Evolutionary conservation across 2,329 filamentous ascomycete species (phyloP).

Genomic region (Fusarium humuli): DNA sequence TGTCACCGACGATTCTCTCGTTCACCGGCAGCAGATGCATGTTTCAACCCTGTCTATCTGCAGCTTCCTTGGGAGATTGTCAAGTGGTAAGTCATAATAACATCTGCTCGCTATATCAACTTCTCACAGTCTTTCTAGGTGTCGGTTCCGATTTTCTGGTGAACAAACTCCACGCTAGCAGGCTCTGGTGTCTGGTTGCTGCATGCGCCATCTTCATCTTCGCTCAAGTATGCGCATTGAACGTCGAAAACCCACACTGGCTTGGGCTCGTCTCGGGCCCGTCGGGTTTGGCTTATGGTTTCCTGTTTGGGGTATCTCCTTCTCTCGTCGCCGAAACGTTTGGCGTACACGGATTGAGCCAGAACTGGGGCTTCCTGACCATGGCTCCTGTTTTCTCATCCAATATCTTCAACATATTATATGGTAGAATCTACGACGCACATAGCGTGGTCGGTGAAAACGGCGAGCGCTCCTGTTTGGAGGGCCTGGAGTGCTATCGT

Average conservation of each 20-base stretch:
- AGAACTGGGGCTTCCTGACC: constrained; percentile 98
- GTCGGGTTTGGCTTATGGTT: constrained; percentile 90
- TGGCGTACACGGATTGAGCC: constrained; percentile 86
- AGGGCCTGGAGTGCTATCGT: constrained; percentile 84
- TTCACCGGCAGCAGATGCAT: constrained; percentile 86
- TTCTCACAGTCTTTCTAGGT: constrained; percentile 59
- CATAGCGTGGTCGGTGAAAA: constrained; percentile 77
- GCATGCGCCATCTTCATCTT: constrained; percentile 81
- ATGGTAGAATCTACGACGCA: constrained; percentile 83
- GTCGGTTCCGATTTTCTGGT: constrained; percentile 93
- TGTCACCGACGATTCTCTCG: constrained; percentile 78
- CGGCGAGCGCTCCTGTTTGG: constrained; percentile 78
- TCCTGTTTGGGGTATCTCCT: constrained; percentile 93
- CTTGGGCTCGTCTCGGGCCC: constrained; percentile 83
- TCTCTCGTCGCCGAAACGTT: constrained; percentile 91
- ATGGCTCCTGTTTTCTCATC: constrained; percentile 87
- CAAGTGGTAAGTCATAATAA: constrained; percentile 68
- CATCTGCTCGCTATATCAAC: not conserved
- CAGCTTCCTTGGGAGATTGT: constrained; percentile 84
- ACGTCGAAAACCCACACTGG: constrained; percentile 79
- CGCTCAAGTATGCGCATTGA: constrained; percentile 81
- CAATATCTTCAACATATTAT: constrained; percentile 93
- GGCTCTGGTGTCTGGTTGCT: constrained; percentile 89
- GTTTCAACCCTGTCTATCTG: constrained; percentile 93
- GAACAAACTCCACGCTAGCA: constrained; percentile 81